Percentiles rank a stretch among this genome's conserved stretches.
These are phyloP conservation scores for Sordaria brevicollis DNA, from an alignment of 495 filamentous ascomycete genomes.

Conservation along the genomic window DNA sequence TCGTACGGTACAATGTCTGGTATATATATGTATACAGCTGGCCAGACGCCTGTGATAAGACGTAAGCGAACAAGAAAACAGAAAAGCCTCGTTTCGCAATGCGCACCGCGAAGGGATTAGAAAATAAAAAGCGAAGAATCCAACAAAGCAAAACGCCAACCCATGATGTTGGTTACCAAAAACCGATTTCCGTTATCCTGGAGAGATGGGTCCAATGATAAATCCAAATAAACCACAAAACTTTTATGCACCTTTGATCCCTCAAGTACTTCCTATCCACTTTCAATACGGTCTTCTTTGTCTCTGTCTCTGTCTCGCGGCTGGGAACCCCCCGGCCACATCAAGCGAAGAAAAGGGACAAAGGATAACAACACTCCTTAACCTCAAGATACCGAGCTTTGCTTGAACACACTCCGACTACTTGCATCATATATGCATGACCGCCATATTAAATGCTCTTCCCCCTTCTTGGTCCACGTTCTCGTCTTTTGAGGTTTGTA, in stretches of 20 bases:
- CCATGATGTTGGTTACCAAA: neutral
- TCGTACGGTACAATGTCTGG: no score
- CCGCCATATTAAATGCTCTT: neutral
- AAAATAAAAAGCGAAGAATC: neutral
- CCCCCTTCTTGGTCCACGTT: neutral
- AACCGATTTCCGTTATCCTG: neutral
- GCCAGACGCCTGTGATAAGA: no score
- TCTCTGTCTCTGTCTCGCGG: neutral
- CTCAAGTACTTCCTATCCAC: neutral
- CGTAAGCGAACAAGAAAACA: no score
- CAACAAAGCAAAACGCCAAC: neutral
- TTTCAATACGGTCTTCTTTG: neutral
- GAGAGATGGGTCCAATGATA: neutral
- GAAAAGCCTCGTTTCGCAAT: no score
- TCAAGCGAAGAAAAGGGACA: neutral
- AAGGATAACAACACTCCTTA: neutral
- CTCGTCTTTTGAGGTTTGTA: conserved; percentile 4
- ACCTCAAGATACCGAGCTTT: no score
- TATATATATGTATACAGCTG: no score
- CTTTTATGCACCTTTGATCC: neutral
- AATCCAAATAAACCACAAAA: neutral
- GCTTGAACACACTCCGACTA: neutral
- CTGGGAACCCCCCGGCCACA: no score
- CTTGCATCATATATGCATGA: neutral
- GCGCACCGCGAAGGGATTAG: no score